A percentile compares a stretch with the other conserved stretches of the same genome.
Conservation (phyloP, 352 stramenopile genomes). For the Hyaloperonospora arabidopsidis region DNA sequence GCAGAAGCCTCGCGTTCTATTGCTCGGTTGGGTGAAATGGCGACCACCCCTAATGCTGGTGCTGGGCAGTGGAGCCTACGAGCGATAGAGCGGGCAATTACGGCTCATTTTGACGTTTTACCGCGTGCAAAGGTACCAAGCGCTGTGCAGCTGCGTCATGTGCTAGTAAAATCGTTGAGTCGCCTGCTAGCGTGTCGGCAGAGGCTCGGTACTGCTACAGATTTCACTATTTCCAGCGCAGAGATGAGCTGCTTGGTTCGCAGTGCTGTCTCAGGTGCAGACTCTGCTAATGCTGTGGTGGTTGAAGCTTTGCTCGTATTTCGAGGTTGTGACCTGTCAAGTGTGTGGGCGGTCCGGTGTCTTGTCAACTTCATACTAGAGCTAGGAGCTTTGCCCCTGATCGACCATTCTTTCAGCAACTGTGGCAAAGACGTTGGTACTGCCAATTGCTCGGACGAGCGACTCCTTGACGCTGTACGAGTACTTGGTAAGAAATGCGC, state of each 20-base stretch:
- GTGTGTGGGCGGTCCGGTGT: constrained; percentile 26
- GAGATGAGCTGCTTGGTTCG: constrained; percentile 28
- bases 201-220: constrained; percentile 10
- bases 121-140: constrained; percentile 10
- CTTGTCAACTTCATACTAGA: constrained; percentile 29
- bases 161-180: constrained; percentile 26
- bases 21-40: constrained; percentile 25
- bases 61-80: constrained; percentile 26
- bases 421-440: constrained; percentile 1
- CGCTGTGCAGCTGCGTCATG: constrained; percentile 7
- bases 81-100: constrained; percentile 36
- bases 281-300: constrained; percentile 7
- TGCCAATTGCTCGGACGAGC: constrained; percentile 11
- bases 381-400: constrained; percentile 8
- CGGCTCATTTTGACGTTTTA: constrained; percentile 46
- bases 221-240: constrained; percentile 19
- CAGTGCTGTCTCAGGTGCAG: constrained; percentile 3
- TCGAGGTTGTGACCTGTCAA: constrained; percentile 28
- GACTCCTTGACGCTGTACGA: constrained; percentile 12
- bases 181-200: constrained; percentile 24
- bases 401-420: neutral
- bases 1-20: constrained; percentile 46
- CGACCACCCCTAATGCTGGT: constrained; percentile 4
- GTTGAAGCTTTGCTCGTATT: constrained; percentile 22
- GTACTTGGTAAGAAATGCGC: constrained; percentile 32